Base-by-base conservation (phyloP, 768 basidiomycete genomes). In the Lactarius evosmus region DNA sequence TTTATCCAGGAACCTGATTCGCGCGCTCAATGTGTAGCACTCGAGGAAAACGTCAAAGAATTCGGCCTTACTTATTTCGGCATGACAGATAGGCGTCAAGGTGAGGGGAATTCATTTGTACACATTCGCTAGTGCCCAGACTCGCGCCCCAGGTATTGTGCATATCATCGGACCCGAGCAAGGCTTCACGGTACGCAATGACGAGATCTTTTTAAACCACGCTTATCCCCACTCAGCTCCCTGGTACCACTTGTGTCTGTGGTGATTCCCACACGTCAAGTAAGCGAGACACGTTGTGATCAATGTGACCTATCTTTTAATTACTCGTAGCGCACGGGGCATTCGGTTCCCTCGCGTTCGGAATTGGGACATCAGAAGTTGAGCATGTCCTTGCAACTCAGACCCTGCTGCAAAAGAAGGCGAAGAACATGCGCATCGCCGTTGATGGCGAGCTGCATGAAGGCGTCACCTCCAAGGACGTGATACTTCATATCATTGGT, bases 361-460 rank as follows among this genome's bases (percentile, higher is more conserved):
- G 85, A 59, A 86, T 87, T 72, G 85, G 85, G 38, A 85, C 85
- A 2, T 85, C 84, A 63, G 85, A 87, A 71, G 84, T 87, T 68
- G 85, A 87, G 71, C 85, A 87, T 71, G 85, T 87, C 65, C 83
- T 87, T 55, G 85, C 85, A 14, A 87, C 85, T 17, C 85, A 87
- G 70, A 84, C 83, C 50, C 77, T 87, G 25, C 76, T 83, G 55
- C 85, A 87, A 74, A 78, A 78, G 69, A 85, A 85, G 74, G 80
- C 80, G 53, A 84, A 83, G 74, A 87, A 86, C 78, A 85, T 87
- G 85, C 80, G 82, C 59, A 80, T 87, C 72, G 79, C 76, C 66
- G 83, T 87, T 64, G 81, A 87, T 49, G 85, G 85, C 53, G 71
- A 74, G 7, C 78, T 87, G 14, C 74, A 73, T 41, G 79, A 82